Base-by-base conservation (phyloP, 352 stramenopile genomes). In the Aphanomyces stellatus region DNA sequence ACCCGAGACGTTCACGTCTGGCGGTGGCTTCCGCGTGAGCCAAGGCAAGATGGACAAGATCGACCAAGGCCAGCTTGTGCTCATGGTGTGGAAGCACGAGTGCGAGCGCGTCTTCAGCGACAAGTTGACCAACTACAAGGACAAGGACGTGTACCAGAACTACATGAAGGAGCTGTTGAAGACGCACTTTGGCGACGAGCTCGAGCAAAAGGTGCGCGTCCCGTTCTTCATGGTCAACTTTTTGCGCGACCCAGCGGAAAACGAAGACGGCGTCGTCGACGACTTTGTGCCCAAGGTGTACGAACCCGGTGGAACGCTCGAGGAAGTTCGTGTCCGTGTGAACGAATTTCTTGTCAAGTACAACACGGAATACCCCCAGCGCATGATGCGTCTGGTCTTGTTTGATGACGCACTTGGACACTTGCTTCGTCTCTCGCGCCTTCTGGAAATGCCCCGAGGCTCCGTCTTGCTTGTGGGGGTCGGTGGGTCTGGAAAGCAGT, bases 351-450 rank as follows among this genome's bases (percentile, higher is more conserved):
- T 99, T 49, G 84, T 96, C 31, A 98, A 98, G 77, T 98, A 98
- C 77, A 99, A 99, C 72, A 94, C 91, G 8, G 93, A 99, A 33
- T 98, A 96, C 69, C 96, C 96, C 13, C 90, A 97, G 40, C 93
- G 96, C 31, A 89, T 91, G 66, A 98, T 99, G 89, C 90, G 98
- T 11, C 82, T 99, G 27, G 96, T 99, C 35, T 83, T 99, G 3
- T 99, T 99, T 74, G 96, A 99, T 69, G 96, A 99, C 73, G 96
- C 96, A 0, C 75, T 99, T 13, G 90, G 96, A 27, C 96, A 99
- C 72, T 77, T 99, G 46, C 76, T 99, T 35, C 87, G 96, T 31
- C 97, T 99, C 48, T 98, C 92, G 27, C 86, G 97, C 15, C 71
- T 99, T 51, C 81, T 99, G 25, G 94, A 98, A 57, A 99, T 98